Evolutionary conservation across 495 filamentous ascomycete species (phyloP).

Genomic region (Neurospora discreta): DNA sequence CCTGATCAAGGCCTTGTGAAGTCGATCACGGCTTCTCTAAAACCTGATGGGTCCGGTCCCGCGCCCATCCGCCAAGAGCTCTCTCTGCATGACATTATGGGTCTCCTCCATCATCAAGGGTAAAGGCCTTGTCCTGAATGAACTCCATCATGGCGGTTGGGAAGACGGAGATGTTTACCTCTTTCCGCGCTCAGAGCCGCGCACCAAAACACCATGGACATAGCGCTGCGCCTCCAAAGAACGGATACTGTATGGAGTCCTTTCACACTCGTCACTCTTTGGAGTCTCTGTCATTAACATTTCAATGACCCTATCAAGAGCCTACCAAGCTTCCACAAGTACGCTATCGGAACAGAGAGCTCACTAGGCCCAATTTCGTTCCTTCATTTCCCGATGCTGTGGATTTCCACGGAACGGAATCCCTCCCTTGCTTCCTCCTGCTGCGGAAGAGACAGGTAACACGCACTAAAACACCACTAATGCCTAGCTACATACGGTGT

Average conservation of each 20-base stretch:
- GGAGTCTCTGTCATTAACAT: not conserved
- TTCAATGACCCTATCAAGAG: not conserved
- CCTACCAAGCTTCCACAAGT: not conserved
- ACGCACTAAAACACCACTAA: not conserved
- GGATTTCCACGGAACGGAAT: not conserved
- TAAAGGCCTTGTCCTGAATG: not conserved
- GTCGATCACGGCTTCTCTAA: not conserved
- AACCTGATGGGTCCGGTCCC: not conserved
- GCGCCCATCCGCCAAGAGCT: not conserved
- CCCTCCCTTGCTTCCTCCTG: not conserved
- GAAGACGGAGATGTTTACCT: not conserved
- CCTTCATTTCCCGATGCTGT: not conserved
- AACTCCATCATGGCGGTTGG: not conserved
- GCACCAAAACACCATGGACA: not conserved
- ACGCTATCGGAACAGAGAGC: not conserved
- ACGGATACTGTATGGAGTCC: not conserved
- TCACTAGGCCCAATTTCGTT: not conserved
- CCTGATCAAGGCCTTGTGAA: not conserved
- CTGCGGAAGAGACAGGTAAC: not conserved
- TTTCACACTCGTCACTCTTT: not conserved
- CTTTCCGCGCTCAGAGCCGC: not conserved
- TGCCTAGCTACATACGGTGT: not conserved
- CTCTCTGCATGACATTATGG: not conserved
- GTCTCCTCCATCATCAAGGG: not conserved
- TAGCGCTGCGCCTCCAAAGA: not conserved